Conservation (phyloP, 371 early-diverging fungal species). For the Actinomucor elegans region DNA sequence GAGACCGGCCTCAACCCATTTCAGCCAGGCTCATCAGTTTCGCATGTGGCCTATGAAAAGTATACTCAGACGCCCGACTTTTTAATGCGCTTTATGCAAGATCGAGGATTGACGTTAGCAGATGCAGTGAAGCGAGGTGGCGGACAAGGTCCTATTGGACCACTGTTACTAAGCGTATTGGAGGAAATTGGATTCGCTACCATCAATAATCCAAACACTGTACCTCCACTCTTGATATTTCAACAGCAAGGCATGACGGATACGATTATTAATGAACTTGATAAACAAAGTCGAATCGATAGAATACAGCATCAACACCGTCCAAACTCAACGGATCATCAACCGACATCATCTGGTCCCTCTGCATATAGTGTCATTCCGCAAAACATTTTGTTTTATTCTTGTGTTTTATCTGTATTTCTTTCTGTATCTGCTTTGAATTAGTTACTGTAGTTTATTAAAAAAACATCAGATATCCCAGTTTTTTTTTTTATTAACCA, state of each 20-base stretch:
- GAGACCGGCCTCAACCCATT: conserved; percentile 40
- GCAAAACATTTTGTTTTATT: no score
- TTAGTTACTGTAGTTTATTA: no score
- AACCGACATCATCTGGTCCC: no score
- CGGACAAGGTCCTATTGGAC: conserved; percentile 34
- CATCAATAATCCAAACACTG: background rate
- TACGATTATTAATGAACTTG: background rate
- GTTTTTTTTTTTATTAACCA: no score
- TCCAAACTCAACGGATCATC: no score
- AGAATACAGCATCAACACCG: background rate
- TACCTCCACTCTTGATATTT: background rate
- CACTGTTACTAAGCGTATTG: conserved; percentile 26
- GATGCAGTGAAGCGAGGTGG: conserved; percentile 17
- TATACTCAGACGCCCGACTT: conserved; percentile 50
- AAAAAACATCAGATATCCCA: no score
- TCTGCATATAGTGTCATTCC: no score
- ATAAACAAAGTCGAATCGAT: background rate
- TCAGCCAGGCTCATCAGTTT: conserved; percentile 48
- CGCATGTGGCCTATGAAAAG: conserved; percentile 46
- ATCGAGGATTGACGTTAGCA: conserved; percentile 25
- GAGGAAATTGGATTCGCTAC: conserved; percentile 38
- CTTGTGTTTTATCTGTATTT: no score
- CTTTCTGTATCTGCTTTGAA: no score
- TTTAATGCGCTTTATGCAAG: conserved; percentile 52
- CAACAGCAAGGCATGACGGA: conserved; percentile 1